Conservation (phyloP, 2,329 filamentous ascomycete genomes). For the Septoria petroselini region DNA sequence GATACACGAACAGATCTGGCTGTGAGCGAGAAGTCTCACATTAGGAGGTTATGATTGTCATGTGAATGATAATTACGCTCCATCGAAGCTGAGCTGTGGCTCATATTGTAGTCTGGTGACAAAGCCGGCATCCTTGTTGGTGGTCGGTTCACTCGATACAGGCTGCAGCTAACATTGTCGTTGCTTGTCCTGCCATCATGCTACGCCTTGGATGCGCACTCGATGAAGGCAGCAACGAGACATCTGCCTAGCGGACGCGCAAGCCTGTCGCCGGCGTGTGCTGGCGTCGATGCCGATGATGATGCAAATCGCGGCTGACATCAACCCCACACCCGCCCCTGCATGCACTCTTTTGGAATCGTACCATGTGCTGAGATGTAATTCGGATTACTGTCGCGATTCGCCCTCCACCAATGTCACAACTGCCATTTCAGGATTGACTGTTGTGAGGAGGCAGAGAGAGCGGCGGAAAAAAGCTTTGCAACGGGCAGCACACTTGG, state of each 20-base stretch:
- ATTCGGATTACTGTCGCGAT: too few species aligned
- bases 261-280: conserved; percentile 4
- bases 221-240: conserved; percentile 14
- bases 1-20: too few species aligned
- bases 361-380: conserved; percentile 2
- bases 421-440: background rate
- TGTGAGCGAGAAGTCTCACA: too few species aligned
- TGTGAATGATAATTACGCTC: too few species aligned
- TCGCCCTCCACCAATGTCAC: too few species aligned
- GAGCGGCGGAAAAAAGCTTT: conserved; percentile 3
- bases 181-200: conserved; percentile 3
- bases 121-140: conserved; percentile 10
- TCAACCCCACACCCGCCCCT: conserved; percentile 1
- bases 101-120: conserved; percentile 17
- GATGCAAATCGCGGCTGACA: background rate
- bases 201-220: conserved; percentile 10
- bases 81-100: background rate
- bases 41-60: too few species aligned
- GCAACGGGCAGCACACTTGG: background rate
- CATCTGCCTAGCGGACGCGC: conserved; percentile 10
- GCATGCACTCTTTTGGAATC: background rate
- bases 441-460: background rate
- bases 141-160: too few species aligned
- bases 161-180: conserved; percentile 7
- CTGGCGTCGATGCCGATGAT: conserved; percentile 3